Conservation (phyloP, 1,284 basidiomycete genomes). For the Chalciporus sp. region DNA sequence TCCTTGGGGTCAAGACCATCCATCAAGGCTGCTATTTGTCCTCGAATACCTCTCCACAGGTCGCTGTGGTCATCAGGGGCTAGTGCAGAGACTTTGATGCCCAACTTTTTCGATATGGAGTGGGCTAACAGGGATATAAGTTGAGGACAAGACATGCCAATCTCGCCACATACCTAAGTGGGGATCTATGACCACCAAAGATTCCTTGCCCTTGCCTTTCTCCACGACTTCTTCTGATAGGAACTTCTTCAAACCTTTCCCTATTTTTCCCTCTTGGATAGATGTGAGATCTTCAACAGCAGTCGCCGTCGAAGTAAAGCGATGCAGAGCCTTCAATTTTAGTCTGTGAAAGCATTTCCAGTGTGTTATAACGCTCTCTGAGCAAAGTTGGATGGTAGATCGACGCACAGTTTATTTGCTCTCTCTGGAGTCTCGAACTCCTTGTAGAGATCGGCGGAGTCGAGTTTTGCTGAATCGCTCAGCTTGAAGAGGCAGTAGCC, state of each 20-base stretch:
- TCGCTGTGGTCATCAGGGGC: conserved; percentile 58
- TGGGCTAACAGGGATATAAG: conserved; percentile 50
- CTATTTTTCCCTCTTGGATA: conserved; percentile 90
- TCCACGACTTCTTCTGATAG: conserved; percentile 84
- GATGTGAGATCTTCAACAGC: conserved; percentile 99
- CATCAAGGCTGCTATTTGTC: conserved; percentile 84
- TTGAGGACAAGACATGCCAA: not conserved
- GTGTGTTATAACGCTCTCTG: conserved; percentile 4
- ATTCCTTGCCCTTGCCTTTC: conserved; percentile 90
- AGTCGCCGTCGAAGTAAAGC: conserved; percentile 93
- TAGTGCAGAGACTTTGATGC: conserved; percentile 76
- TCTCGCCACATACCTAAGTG: conserved; percentile 73
- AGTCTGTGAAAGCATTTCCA: conserved; percentile 52
- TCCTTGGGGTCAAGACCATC: conserved; percentile 95
- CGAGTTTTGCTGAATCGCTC: conserved; percentile 86
- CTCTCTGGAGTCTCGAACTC: conserved; percentile 91
- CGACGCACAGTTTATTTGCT: conserved; percentile 87
- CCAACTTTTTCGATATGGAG: conserved; percentile 92
- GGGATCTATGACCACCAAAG: conserved; percentile 86
- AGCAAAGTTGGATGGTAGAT: conserved; percentile 5
- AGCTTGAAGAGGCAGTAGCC: conserved; percentile 99
- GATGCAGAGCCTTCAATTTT: conserved; percentile 94
- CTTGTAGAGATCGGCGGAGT: conserved; percentile 85
- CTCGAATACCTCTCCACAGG: conserved; percentile 94
- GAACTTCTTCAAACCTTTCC: conserved; percentile 93